A percentile compares a stretch with the other conserved stretches of the same genome.
Evolutionary conservation across 139 green algal genomes (phyloP).

Genomic region (Chlamydomonas incerta): DNA sequence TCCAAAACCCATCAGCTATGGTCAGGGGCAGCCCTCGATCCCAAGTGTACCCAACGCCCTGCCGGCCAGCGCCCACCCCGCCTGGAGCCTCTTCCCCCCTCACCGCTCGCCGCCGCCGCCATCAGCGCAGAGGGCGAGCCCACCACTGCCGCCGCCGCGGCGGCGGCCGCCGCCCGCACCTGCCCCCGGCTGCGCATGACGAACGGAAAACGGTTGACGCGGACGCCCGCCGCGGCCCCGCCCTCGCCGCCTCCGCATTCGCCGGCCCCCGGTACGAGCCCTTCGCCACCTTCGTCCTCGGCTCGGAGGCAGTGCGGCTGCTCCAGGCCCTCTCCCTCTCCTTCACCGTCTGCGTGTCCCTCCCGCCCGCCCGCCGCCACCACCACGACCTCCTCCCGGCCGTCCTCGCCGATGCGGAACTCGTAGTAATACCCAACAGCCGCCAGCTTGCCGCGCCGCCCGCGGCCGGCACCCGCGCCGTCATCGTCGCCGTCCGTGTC

Average conservation of each 20-base stretch:
- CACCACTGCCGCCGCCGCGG: background rate
- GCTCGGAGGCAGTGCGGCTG: background rate
- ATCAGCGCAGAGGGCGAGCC: background rate
- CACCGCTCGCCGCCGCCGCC: conserved; percentile 8
- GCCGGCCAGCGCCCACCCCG: too few species aligned
- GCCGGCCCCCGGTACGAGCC: too few species aligned
- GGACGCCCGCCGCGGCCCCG: background rate
- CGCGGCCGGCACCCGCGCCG: background rate
- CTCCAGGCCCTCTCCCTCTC: background rate
- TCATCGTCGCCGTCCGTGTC: background rate
- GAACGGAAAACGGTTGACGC: conserved; percentile 10
- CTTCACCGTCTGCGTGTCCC: too few species aligned
- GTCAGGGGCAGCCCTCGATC: too few species aligned
- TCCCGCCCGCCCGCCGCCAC: background rate
- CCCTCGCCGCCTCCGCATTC: background rate
- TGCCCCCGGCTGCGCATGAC: conserved; percentile 2
- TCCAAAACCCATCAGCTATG: too few species aligned
- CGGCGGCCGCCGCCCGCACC: conserved; percentile 18
- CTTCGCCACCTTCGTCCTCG: too few species aligned
- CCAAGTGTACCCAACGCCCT: too few species aligned
- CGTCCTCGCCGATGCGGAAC: background rate
- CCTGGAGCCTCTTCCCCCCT: too few species aligned
- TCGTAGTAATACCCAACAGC: conserved; percentile 16
- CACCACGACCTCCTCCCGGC: background rate
- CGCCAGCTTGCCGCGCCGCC: background rate